Base-by-base conservation (phyloP, 2,329 filamentous ascomycete species). In the Xylaria sp. region DNA sequence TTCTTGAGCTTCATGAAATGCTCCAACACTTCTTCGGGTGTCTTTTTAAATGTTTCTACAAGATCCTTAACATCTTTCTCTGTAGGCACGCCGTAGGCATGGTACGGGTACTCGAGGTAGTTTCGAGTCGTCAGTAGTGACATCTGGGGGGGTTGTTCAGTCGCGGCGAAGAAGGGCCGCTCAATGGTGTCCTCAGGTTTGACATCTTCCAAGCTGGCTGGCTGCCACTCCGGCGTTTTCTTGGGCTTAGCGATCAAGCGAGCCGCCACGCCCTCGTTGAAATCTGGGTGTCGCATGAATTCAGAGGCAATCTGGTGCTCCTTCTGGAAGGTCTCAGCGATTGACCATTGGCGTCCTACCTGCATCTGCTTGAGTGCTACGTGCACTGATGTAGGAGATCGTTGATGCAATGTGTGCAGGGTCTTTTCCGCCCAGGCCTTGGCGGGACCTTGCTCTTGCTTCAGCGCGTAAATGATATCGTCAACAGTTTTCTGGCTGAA, bases 261-360 rank as follows among this genome's bases (percentile, higher is more conserved):
- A 23, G 91, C 88, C 55, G 85, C 85, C n/a, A 99, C 93, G 57
- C 94, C 94, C 76, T 96, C 91, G 49, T 86, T 86, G 71, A 99
- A 99, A 75, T 99, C 94, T 3, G 85, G 89, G 73, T 94, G 88
- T 59, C 82, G 81, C 93, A 99, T 97, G 79, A 99, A 97, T 64
- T 86, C 84, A 60, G 82, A 79, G 1, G 93, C 92, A 61, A 99
- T 91, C 70, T 88, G 82, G 75, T 94, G 84, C 78, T 99, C 94
- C 64, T 86, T 86, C 71, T 87, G 80, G 80, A 97, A 99, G 0
- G 93, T 87, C 75, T 96, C 83, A 13, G 83, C 78, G 68, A 99
- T 96, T 64, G 82, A 81, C 94, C 94, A 97, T 39, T 79, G 71
- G 66, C 78, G 76, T 61, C 90, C 91, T 53, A 89, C 75, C 66